Conservation (phyloP, 768 basidiomycete genomes). For the Mrakia blollopis region DNA sequence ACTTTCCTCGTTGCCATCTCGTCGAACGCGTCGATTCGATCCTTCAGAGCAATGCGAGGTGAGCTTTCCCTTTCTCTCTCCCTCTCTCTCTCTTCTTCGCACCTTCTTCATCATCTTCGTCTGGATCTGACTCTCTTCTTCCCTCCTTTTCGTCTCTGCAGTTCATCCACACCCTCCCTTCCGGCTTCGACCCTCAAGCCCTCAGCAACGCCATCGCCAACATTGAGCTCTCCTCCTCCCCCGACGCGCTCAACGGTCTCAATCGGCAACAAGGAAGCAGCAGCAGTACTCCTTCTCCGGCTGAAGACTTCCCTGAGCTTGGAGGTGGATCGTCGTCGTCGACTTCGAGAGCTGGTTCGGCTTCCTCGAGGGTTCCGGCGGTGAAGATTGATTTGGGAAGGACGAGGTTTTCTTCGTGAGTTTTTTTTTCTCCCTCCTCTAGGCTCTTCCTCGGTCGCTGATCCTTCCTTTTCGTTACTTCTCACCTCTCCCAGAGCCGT, state of each 20-base stretch:
- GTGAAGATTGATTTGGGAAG: slow-evolving; percentile 64
- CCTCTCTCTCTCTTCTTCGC: slow-evolving; percentile 57
- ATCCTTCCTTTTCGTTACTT: not conserved
- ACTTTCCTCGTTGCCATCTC: not conserved
- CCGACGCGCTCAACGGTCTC: not conserved
- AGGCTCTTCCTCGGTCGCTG: slow-evolving; percentile 15
- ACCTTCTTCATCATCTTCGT: slow-evolving; percentile 79
- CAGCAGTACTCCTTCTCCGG: slow-evolving; percentile 26
- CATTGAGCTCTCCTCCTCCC: slow-evolving; percentile 41
- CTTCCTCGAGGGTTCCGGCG: slow-evolving; percentile 43
- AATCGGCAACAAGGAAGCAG: slow-evolving; percentile 37
- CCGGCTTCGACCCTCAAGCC: slow-evolving; percentile 43
- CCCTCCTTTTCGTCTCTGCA: slow-evolving; percentile 38
- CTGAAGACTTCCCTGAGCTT: slow-evolving; percentile 45
- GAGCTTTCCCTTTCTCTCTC: not conserved
- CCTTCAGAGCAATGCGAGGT: not conserved
- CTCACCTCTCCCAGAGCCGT: slow-evolving; percentile 61
- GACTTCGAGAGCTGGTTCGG: slow-evolving; percentile 37
- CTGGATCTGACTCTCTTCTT: slow-evolving; percentile 50
- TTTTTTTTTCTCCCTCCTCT: not conserved
- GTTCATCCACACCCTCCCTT: slow-evolving; percentile 59
- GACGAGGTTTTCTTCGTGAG: slow-evolving; percentile 59
- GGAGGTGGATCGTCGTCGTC: slow-evolving; percentile 35
- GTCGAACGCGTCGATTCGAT: slow-evolving; percentile 11
- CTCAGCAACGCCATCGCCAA: slow-evolving; percentile 42